Evolutionary conservation across 352 stramenopile species (phyloP).

Genomic region (Globisporangium camurandrum): DNA sequence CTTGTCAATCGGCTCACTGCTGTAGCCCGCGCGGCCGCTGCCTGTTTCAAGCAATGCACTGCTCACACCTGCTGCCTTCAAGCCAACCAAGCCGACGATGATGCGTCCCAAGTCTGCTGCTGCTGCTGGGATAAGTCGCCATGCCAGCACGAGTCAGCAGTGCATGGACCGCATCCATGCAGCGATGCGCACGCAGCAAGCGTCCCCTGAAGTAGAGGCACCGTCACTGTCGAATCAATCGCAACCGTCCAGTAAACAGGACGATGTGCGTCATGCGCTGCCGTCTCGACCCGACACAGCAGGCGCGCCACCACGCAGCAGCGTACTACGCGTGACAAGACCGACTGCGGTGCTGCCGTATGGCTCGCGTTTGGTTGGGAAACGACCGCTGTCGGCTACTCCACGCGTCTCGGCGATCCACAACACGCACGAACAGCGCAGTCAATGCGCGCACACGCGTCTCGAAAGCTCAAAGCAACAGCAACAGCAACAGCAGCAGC

Average conservation of each 20-base stretch:
- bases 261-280: constrained; percentile 4
- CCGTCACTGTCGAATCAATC: neutral
- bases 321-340: constrained; percentile 2
- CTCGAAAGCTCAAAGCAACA: too few species aligned
- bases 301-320: too few species aligned
- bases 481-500: neutral
- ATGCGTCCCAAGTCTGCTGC: constrained; percentile 33
- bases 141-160: constrained; percentile 23
- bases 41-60: too few species aligned
- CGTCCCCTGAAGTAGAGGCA: neutral
- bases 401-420: constrained; percentile 10
- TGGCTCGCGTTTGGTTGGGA: constrained; percentile 2
- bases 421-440: neutral
- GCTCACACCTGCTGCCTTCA: too few species aligned
- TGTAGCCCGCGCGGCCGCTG: too few species aligned
- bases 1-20: too few species aligned
- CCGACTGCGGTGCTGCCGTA: constrained; percentile 5
- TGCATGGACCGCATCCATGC: constrained; percentile 26
- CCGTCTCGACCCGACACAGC: neutral
- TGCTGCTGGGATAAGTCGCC: constrained; percentile 6
- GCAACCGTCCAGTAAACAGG: constrained; percentile 4
- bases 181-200: neutral
- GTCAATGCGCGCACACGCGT: too few species aligned
- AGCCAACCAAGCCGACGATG: constrained; percentile 19
- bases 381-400: constrained; percentile 5